Conservation (phyloP, 73 alveolate genomes). For the Breviolum minutum region DNA sequence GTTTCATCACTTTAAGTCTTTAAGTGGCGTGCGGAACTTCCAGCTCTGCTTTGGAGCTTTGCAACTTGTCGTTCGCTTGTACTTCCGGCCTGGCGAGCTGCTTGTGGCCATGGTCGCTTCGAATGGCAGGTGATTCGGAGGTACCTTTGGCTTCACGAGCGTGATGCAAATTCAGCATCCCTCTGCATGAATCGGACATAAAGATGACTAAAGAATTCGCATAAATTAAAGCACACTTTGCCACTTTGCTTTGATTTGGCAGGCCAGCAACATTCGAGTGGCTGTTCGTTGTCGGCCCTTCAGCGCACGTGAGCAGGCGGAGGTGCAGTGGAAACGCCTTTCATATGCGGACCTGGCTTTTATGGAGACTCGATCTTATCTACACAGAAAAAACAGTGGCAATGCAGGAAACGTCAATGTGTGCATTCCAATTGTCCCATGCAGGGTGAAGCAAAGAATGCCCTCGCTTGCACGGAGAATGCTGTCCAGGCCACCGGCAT, state of each 20-base stretch:
- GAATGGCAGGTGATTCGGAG: slow-evolving; percentile 60
- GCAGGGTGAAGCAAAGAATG: slow-evolving; percentile 69
- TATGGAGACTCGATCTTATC: too few relatives aligned
- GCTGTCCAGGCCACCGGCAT: slow-evolving; percentile 36
- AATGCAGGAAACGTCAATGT: too few relatives aligned
- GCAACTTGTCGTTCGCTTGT: not conserved
- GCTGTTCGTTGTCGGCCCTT: slow-evolving; percentile 88
- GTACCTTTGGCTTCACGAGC: not conserved
- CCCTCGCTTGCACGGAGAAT: slow-evolving; percentile 39
- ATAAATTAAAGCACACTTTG: not conserved
- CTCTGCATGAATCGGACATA: too few relatives aligned
- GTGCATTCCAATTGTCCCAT: not conserved
- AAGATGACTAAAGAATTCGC: too few relatives aligned
- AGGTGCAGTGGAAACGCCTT: not conserved
- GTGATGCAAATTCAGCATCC: too few relatives aligned
- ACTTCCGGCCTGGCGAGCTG: slow-evolving; percentile 33
- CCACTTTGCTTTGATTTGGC: not conserved
- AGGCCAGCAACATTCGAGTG: slow-evolving; percentile 79
- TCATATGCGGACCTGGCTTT: too few relatives aligned
- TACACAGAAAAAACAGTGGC: too few relatives aligned
- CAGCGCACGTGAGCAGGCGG: slow-evolving; percentile 74
- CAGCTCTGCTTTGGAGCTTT: too few relatives aligned
- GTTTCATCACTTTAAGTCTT: too few relatives aligned
- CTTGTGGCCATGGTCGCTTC: not conserved
- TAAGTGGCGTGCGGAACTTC: too few relatives aligned